phyloP scores from a whole-genome alignment of 768 basidiomycete genomes.

The Lyophyllum shimeji region DNA sequence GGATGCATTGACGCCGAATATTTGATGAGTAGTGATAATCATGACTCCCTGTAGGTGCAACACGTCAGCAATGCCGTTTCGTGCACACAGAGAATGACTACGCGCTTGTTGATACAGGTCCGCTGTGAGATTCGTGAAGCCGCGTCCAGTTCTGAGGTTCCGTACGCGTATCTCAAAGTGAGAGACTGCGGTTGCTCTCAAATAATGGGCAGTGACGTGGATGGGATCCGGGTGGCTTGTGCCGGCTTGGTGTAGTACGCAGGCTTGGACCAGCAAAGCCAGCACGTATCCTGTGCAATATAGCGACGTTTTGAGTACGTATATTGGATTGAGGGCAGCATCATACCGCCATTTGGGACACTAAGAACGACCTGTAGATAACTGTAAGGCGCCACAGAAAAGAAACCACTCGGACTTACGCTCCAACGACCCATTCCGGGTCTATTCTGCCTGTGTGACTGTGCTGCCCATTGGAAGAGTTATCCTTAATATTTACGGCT shows the following conservation, averaged over 20 bases:
- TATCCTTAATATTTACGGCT: constrained; percentile 28
- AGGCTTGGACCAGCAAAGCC: constrained; percentile 53
- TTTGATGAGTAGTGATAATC: constrained; percentile 52
- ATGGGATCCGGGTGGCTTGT: constrained; percentile 51
- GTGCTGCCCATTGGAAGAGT: constrained; percentile 11
- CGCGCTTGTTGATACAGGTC: constrained; percentile 58
- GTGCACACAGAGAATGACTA: neutral
- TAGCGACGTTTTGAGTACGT: neutral
- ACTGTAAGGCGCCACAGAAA: constrained; percentile 7
- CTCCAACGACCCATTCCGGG: constrained; percentile 42
- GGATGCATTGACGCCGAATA: constrained; percentile 51
- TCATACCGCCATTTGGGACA: constrained; percentile 53
- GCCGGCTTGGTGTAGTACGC: constrained; percentile 46
- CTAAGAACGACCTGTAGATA: constrained; percentile 25
- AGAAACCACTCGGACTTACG: constrained; percentile 31
- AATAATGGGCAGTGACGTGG: constrained; percentile 60
- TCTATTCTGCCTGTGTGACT: constrained; percentile 41
- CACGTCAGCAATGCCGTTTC: too few relatives aligned
- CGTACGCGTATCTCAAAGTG: constrained; percentile 49
- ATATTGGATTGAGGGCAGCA: neutral
- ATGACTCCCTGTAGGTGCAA: constrained; percentile 34
- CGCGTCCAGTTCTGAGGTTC: constrained; percentile 46
- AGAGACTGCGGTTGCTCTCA: constrained; percentile 40
- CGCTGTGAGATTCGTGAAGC: constrained; percentile 58
- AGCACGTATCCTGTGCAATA: constrained; percentile 52